Evolutionary conservation across 2,329 filamentous ascomycete species (phyloP), one percentile per base, ranked within the genome.

Genomic region (Cercospora sesami): DNA sequence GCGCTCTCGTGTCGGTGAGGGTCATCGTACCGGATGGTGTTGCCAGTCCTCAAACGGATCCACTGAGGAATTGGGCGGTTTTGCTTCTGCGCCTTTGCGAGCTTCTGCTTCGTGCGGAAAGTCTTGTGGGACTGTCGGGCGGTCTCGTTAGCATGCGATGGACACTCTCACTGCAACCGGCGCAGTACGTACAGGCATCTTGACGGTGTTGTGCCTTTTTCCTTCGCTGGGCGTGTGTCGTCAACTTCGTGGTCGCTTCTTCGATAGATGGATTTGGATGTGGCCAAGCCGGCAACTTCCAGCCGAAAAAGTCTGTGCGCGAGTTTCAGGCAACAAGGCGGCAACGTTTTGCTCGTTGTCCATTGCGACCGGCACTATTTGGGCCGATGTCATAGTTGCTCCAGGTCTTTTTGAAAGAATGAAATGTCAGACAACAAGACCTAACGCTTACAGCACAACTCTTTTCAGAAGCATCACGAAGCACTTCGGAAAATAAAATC

Each of bases 31-130:
- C 94, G 92, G 87, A 99, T 97, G 86, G 94, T 97, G 90, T 99
- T 99, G 85, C 90, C 91, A 80, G 95, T 98, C 84, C 94, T 91
- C 81, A 99, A 90, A 83, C 95, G 91, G 84, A 99, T 98, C 95
- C 95, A 99, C 89, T 99, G 95, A 77, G 95, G 95, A 83, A 99
- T 97, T 79, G 95, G 95, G 84, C 95, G 91, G 91, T 99, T 99
- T 89, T 98, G 94, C 90, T 97, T 98, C 89, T 98, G 94, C 83
- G 95, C 95, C 89, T 94, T 97, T 83, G 95, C 95, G 87, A 99
- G 93, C 95, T 99, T 99, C 86, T 96, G 91, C 94, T 99, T 99
- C 86, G 94, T 97, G 84, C 94, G 92, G 93, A 99, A 99, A 83
- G 94, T 92, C 91, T 99, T 99, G 88, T 99, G 93, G 91, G 91